Evolutionary conservation across 331 rosid species (phyloP).

Genomic region (Acacia pycnantha): DNA sequence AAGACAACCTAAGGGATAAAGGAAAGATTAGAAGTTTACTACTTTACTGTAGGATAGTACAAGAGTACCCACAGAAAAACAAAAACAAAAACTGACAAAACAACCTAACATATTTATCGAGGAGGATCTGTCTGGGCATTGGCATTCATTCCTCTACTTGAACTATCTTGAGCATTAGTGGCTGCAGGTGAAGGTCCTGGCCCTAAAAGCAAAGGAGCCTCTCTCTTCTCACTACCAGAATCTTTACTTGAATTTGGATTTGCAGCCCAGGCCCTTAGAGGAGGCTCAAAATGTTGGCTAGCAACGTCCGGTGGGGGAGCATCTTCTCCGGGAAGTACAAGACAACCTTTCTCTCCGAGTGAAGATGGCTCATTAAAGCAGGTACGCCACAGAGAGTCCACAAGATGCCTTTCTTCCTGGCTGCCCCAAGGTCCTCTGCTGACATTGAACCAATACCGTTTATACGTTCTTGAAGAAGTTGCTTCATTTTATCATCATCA

Average conservation of each 20-base stretch:
- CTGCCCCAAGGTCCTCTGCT: conserved; percentile 76
- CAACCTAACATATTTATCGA: conserved; percentile 1
- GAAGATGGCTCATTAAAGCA: conserved; percentile 70
- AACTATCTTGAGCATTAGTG: conserved; percentile 29
- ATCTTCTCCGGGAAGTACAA: conserved; percentile 85
- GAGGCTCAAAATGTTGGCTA: conserved; percentile 77
- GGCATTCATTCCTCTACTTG: conserved; percentile 28
- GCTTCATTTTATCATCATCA: conserved; percentile 56
- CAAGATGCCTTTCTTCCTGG: conserved; percentile 79
- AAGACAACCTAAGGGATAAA: neutral
- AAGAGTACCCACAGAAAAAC: neutral
- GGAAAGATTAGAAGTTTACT: neutral
- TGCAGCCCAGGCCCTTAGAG: conserved; percentile 64
- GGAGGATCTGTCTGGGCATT: conserved; percentile 6
- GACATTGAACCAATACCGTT: conserved; percentile 62
- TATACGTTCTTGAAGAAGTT: conserved; percentile 78
- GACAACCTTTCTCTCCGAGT: conserved; percentile 75
- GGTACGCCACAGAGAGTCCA: conserved; percentile 76
- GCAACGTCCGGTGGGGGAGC: conserved; percentile 75
- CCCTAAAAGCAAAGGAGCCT: conserved; percentile 69
- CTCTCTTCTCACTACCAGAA: conserved; percentile 46
- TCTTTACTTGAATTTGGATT: conserved; percentile 41
- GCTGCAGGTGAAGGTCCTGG: conserved; percentile 45
- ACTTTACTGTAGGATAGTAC: neutral
- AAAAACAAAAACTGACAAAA: neutral